phyloP scores from a whole-genome alignment of 768 basidiomycete species.

The Rhizopogon sp. region DNA sequence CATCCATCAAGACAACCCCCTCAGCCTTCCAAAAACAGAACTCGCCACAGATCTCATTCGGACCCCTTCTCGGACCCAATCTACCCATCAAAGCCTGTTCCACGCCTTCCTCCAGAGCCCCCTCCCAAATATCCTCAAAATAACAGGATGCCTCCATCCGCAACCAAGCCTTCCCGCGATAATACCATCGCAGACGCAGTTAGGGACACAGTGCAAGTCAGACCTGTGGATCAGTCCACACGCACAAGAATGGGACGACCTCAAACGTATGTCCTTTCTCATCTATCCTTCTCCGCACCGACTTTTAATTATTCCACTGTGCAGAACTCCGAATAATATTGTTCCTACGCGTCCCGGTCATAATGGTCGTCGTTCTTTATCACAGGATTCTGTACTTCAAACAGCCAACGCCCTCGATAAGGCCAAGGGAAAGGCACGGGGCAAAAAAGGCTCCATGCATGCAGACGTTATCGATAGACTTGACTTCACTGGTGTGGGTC shows the following conservation, averaged over 20 bases:
- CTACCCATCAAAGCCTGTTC: conserved; percentile 22
- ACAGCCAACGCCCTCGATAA: conserved; percentile 38
- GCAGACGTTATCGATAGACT: conserved; percentile 89
- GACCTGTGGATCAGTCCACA: conserved; percentile 36
- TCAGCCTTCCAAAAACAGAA: conserved; percentile 20
- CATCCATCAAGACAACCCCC: conserved; percentile 15
- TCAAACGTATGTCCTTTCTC: conserved; percentile 41
- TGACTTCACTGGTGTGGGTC: conserved; percentile 80
- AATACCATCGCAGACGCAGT: conserved; percentile 54
- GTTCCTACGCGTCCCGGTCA: conserved; percentile 18
- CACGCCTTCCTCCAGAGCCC: conserved; percentile 38
- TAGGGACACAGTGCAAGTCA: conserved; percentile 62
- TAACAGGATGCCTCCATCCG: conserved; percentile 21
- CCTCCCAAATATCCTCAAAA: conserved; percentile 25
- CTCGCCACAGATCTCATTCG: conserved; percentile 42
- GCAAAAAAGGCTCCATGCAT: conserved; percentile 73
- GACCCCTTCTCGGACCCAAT: conserved; percentile 48
- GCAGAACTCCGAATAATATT: conserved; percentile 14
- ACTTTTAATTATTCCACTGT: conserved; percentile 15
- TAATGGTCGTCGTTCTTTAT: conserved; percentile 41
- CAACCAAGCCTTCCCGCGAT: conserved; percentile 27
- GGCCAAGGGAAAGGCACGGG: conserved; percentile 41
- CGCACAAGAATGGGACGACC: conserved; percentile 50
- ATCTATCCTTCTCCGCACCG: conserved; percentile 22
- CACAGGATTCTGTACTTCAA: conserved; percentile 42